Evolutionary conservation across 2,329 filamentous ascomycete genomes (phyloP).

Genomic region (Apiospora marii): DNA sequence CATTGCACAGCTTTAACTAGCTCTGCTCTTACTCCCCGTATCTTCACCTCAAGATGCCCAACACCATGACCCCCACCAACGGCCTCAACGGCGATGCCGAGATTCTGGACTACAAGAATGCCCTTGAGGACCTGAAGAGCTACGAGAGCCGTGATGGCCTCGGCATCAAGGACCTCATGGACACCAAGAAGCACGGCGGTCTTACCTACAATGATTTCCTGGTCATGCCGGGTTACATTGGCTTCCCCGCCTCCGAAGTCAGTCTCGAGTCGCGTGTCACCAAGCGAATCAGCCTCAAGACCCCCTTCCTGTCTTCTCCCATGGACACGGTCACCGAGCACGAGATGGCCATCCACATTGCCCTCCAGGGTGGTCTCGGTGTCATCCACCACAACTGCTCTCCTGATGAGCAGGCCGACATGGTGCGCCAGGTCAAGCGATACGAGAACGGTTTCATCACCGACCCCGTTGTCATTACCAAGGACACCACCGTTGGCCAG

Average conservation of each 20-base stretch:
- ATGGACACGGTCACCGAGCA: slow-evolving; percentile 99
- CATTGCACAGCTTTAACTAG: slow-evolving; percentile 41
- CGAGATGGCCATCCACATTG: slow-evolving; percentile 99
- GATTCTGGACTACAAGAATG: slow-evolving; percentile 76
- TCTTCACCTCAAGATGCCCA: slow-evolving; percentile 32
- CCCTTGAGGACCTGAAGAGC: slow-evolving; percentile 81
- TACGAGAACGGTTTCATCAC: slow-evolving; percentile 99
- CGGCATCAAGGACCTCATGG: slow-evolving; percentile 83
- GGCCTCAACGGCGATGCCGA: slow-evolving; percentile 64
- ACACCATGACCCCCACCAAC: slow-evolving; percentile 68
- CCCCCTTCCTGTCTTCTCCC: slow-evolving; percentile 94
- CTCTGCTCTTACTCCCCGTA: slow-evolving; percentile 41
- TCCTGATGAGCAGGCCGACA: slow-evolving; percentile 95
- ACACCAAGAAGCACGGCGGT: slow-evolving; percentile 90
- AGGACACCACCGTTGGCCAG: slow-evolving; percentile 87
- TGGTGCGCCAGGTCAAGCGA: slow-evolving; percentile 98
- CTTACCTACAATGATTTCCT: slow-evolving; percentile 99
- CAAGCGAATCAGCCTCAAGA: slow-evolving; percentile 95
- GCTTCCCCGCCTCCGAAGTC: slow-evolving; percentile 92
- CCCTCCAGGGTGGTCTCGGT: slow-evolving; percentile 84
- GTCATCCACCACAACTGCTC: slow-evolving; percentile 99
- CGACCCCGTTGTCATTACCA: slow-evolving; percentile 91
- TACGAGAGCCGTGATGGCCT: slow-evolving; percentile 87
- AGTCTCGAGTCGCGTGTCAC: slow-evolving; percentile 90
- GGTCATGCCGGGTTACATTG: slow-evolving; percentile 95